Evolutionary conservation across 345 rosid species (phyloP).

Genomic region (Arabidopsis suecica): DNA sequence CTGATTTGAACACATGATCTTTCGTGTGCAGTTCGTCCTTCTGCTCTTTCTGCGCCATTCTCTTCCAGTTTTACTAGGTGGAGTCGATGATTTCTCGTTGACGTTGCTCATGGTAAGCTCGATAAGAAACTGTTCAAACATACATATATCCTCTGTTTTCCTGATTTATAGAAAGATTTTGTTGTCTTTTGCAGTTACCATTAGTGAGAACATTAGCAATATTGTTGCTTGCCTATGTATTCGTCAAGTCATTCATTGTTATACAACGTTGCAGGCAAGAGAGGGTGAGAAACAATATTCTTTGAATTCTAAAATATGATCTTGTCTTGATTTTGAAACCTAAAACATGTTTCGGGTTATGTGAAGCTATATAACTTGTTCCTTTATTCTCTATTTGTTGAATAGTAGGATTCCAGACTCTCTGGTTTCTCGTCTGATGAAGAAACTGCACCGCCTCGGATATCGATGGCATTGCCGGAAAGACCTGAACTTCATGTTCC

Average conservation of each 20-base stretch:
- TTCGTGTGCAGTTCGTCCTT: constrained; percentile 62
- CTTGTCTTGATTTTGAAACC: not conserved
- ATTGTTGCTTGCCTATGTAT: constrained; percentile 64
- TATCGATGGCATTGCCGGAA: constrained; percentile 14
- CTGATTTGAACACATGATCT: not conserved
- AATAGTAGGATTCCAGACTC: constrained; percentile 21
- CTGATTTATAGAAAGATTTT: not conserved
- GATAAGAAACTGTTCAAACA: not conserved
- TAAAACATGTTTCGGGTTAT: not conserved
- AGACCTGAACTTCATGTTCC: constrained; percentile 20
- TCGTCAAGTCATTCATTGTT: constrained; percentile 56
- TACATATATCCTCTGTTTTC: not conserved
- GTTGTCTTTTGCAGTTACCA: constrained; percentile 52
- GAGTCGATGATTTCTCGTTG: constrained; percentile 60
- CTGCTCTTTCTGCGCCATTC: constrained; percentile 74
- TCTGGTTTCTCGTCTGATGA: constrained; percentile 40
- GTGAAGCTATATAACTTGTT: not conserved
- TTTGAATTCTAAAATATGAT: not conserved
- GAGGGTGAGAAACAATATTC: constrained; percentile 30
- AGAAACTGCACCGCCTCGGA: constrained; percentile 27
- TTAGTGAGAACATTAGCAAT: constrained; percentile 65
- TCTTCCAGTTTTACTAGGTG: constrained; percentile 65
- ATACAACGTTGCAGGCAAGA: constrained; percentile 57
- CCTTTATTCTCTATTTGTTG: not conserved
- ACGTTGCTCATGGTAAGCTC: constrained; percentile 62